phyloP scores from a whole-genome alignment of 1,284 basidiomycete species.

The Ceratobasidium sp. region DNA sequence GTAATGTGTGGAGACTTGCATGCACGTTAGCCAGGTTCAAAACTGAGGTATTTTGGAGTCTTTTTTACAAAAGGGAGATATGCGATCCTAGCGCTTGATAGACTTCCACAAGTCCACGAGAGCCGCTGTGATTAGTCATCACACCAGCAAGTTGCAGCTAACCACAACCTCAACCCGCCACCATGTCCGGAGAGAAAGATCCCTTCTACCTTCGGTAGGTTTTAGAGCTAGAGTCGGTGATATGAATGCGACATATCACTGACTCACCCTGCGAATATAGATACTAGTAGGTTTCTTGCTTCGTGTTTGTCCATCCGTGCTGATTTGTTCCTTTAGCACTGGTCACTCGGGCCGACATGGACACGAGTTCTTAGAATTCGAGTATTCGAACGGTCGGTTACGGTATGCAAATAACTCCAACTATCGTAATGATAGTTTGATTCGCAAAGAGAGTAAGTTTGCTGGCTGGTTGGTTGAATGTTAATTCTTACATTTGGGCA shows the following conservation, averaged over 20 bases:
- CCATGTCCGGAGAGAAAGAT: slow-evolving; percentile 62
- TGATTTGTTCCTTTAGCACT: slow-evolving; percentile 69
- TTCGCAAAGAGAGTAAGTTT: slow-evolving; percentile 95
- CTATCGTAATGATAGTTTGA: slow-evolving; percentile 96
- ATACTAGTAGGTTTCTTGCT: slow-evolving; percentile 79
- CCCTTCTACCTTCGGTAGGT: slow-evolving; percentile 87
- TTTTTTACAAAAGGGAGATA: too few relatives aligned
- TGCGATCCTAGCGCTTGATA: too few relatives aligned
- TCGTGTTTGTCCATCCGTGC: background rate
- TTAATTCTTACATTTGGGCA: slow-evolving; percentile 58
- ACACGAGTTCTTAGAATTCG: slow-evolving; percentile 98
- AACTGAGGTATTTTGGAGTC: too few relatives aligned
- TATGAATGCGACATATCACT: slow-evolving; percentile 34
- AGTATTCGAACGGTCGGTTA: slow-evolving; percentile 95
- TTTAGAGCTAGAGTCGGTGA: slow-evolving; percentile 21
- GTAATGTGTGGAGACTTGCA: too few relatives aligned
- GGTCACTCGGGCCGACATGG: slow-evolving; percentile 97
- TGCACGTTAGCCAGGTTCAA: too few relatives aligned
- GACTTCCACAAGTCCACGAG: too few relatives aligned
- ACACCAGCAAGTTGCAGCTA: background rate
- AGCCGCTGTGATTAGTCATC: slow-evolving; percentile 27
- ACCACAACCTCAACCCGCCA: slow-evolving; percentile 28
- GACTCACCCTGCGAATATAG: slow-evolving; percentile 60
- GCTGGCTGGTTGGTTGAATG: slow-evolving; percentile 24
- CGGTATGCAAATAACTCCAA: slow-evolving; percentile 99